Evolutionary conservation across 2,329 filamentous ascomycete species (phyloP).

Genomic region (Chaetomium olivaceum): DNA sequence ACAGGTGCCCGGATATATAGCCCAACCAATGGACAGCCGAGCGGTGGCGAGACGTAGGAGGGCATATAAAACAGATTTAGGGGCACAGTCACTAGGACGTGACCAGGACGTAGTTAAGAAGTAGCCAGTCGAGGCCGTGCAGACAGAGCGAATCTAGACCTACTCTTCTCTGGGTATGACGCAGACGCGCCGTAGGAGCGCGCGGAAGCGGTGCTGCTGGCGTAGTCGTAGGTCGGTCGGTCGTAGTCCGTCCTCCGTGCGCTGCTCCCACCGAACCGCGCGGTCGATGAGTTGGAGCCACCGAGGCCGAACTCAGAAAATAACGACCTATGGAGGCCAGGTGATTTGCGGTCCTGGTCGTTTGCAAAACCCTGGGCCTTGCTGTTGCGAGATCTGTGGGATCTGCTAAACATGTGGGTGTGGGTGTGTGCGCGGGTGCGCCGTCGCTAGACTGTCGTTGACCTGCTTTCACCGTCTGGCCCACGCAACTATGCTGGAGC

Average conservation of each 20-base stretch:
- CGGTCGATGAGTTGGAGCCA: conserved; percentile 31
- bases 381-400: conserved; percentile 45
- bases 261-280: conserved; percentile 32
- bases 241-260: conserved; percentile 35
- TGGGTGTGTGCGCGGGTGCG: conserved; percentile 12
- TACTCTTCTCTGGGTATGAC: conserved; percentile 41
- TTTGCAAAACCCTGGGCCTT: conserved; percentile 42
- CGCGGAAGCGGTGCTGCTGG: conserved; percentile 30
- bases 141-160: conserved; percentile 34
- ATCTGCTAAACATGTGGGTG: conserved; percentile 51
- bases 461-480: conserved; percentile 6
- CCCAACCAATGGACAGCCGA: too few species aligned
- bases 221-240: conserved; percentile 32
- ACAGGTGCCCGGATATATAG: background rate
- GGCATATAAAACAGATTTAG: background rate
- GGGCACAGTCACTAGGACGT: background rate
- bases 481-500: background rate
- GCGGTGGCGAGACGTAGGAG: too few species aligned
- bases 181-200: conserved; percentile 32
- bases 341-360: conserved; percentile 40
- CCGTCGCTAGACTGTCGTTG: conserved; percentile 14
- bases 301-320: conserved; percentile 43
- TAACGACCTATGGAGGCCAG: conserved; percentile 40
- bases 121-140: background rate
- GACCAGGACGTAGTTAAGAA: background rate